Conservation (phyloP, 345 rosid species). For the Mercurialis annua region DNA sequence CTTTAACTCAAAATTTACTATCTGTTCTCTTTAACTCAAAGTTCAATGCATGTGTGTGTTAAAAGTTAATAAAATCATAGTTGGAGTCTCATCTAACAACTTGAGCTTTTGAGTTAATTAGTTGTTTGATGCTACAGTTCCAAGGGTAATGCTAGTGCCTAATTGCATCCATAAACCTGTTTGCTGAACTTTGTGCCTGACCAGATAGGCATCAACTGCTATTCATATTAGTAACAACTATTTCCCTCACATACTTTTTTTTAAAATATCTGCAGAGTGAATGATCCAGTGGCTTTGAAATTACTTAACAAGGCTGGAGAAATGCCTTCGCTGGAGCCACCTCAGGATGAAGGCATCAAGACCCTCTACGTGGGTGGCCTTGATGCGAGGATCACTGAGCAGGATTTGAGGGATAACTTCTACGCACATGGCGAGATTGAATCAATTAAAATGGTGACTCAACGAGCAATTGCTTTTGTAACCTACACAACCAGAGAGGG, state of each 20-base stretch:
- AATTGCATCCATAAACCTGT: background rate
- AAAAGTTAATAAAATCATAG: too few relatives aligned
- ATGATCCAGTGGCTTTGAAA: conserved; percentile 91
- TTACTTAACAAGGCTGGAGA: conserved; percentile 94
- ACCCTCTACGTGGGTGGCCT: conserved; percentile 93
- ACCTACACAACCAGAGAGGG: conserved; percentile 95
- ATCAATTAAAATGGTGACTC: conserved; percentile 75
- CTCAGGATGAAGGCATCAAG: conserved; percentile 84
- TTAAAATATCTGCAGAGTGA: conserved; percentile 53
- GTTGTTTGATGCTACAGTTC: too few relatives aligned
- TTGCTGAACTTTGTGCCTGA: too few relatives aligned
- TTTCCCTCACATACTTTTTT: background rate
- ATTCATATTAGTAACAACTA: background rate
- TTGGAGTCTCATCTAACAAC: too few relatives aligned
- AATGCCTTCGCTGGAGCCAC: conserved; percentile 90
- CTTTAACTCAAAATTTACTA: too few relatives aligned
- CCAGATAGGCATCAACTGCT: background rate
- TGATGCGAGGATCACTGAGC: conserved; percentile 75
- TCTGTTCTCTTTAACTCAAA: too few relatives aligned
- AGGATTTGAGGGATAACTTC: conserved; percentile 83
- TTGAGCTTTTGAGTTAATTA: too few relatives aligned
- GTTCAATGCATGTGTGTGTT: too few relatives aligned
- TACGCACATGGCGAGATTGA: conserved; percentile 93
- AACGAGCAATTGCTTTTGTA: conserved; percentile 89
- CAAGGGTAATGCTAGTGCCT: background rate